Evolutionary conservation across 495 filamentous ascomycete species (phyloP), one percentile per base, ranked within the genome.

Genomic region (Penicillium diatomitis): DNA sequence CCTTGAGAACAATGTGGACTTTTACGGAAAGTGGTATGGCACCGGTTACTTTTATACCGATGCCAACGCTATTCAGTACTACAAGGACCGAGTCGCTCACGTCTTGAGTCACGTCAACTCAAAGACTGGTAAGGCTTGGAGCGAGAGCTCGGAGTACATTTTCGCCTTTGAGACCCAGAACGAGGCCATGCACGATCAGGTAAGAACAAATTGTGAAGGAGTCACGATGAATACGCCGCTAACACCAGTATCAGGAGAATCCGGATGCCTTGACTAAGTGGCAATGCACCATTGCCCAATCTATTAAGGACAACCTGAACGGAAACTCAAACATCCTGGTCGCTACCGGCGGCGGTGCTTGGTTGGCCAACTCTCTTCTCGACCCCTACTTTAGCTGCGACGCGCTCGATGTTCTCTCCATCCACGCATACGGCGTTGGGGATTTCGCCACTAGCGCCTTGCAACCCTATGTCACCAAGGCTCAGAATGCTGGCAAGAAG

Each of bases 21-120:
- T 36, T 28, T 47, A 47, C 6, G 44, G 44, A 5, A 49, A 62
- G 41, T 59, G 58, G 29, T 60, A 62, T 47, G 58, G 58, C 4
- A 48, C 51, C 33, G 58, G 53, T 28, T 49, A 62, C 27, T 50
- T 56, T 29, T 47, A 47, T 28, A 47, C 44, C 11, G 44, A 47
- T 11, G 38, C 20, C 5, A 37, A 38, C 38, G 44, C 44, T 0
- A 47, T 47, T 38, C 28, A 38, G n/a, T 36, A 47, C 8, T 47
- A 37, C 34, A 47, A 47, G 33, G 29, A 47, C 4, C 34, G 44
- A 5, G 38, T 47, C 30, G 44, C 44, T 7, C 44, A 38, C 30
- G 40, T 41, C 11, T 30, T 41, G 29, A 30, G 27, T 2, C 40
- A 41, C 8, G 40, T 41, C 28, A 41, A 38, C 29, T 28, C 44